phyloP scores from a whole-genome alignment of 1,284 basidiomycete species.

The Mycena sp. region DNA sequence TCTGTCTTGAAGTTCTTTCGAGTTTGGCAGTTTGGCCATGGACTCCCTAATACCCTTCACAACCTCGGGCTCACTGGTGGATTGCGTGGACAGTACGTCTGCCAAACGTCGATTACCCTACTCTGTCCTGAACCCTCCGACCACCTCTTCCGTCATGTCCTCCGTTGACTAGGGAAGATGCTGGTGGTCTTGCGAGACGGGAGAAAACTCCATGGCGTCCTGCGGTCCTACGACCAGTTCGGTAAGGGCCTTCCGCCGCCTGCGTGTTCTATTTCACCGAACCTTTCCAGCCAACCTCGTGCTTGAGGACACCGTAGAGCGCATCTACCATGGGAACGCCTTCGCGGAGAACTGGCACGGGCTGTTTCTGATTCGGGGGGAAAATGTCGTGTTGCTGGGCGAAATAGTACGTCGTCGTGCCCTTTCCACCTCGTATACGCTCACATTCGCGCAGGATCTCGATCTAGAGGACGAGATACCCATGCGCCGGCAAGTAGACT shows the following conservation, averaged over 20 bases:
- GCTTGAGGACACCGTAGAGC: slow-evolving; percentile 89
- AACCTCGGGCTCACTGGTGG: slow-evolving; percentile 94
- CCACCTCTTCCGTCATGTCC: slow-evolving; percentile 40
- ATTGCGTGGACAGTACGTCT: slow-evolving; percentile 99
- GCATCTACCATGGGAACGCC: slow-evolving; percentile 82
- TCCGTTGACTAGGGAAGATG: slow-evolving; percentile 87
- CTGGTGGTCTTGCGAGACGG: slow-evolving; percentile 97
- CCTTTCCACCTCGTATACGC: neutral
- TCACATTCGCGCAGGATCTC: slow-evolving; percentile 72
- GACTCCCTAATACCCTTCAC: slow-evolving; percentile 97
- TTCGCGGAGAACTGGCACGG: slow-evolving; percentile 90
- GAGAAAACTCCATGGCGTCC: slow-evolving; percentile 93
- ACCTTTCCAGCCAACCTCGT: slow-evolving; percentile 85
- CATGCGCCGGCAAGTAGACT: slow-evolving; percentile 74
- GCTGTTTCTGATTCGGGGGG: slow-evolving; percentile 94
- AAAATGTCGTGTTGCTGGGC: slow-evolving; percentile 97
- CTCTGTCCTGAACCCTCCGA: slow-evolving; percentile 59
- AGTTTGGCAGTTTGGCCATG: slow-evolving; percentile 64
- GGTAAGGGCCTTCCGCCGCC: slow-evolving; percentile 64
- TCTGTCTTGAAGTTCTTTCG: too few species aligned
- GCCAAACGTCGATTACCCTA: slow-evolving; percentile 59
- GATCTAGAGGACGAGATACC: slow-evolving; percentile 92
- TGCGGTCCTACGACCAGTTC: slow-evolving; percentile 98
- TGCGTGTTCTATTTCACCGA: slow-evolving; percentile 9
- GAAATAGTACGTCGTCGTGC: slow-evolving; percentile 82